These are phyloP conservation scores for Vachellia pachyceras DNA, from an alignment of 306 rosid genomes.

Conservation along the genomic window DNA sequence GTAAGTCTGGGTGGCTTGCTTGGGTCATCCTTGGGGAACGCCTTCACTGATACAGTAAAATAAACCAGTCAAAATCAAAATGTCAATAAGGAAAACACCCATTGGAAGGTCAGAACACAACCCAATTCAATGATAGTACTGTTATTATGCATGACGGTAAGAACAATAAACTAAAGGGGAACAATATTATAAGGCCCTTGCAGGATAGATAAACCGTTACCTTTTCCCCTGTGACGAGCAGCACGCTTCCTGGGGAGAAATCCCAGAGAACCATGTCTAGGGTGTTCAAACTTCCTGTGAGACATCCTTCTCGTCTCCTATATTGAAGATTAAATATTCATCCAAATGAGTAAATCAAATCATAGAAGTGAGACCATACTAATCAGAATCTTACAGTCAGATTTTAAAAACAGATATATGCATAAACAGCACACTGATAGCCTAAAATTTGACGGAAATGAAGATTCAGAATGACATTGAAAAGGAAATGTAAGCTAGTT, in stretches of 20 bases:
- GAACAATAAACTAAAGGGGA: background rate
- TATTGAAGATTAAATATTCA: background rate
- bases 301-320: conserved; percentile 60
- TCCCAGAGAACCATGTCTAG: conserved; percentile 87
- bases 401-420: too few relatives aligned
- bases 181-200: background rate
- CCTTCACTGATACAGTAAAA: conserved; percentile 66
- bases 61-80: background rate
- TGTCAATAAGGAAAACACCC: background rate
- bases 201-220: conserved; percentile 23
- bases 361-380: background rate
- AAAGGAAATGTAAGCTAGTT: too few relatives aligned
- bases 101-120: background rate
- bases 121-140: background rate
- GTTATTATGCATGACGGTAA: background rate
- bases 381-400: background rate
- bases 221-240: conserved; percentile 87
- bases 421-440: background rate
- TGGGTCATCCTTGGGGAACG: conserved; percentile 86
- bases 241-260: conserved; percentile 90
- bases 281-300: conserved; percentile 94
- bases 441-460: background rate
- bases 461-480: background rate
- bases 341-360: background rate
- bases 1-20: conserved; percentile 68